Percentiles rank a stretch among this genome's conserved stretches.
These are phyloP conservation scores for Thymus mandschuricus DNA, from an alignment of 257 asterid species.

Conservation along the genomic window DNA sequence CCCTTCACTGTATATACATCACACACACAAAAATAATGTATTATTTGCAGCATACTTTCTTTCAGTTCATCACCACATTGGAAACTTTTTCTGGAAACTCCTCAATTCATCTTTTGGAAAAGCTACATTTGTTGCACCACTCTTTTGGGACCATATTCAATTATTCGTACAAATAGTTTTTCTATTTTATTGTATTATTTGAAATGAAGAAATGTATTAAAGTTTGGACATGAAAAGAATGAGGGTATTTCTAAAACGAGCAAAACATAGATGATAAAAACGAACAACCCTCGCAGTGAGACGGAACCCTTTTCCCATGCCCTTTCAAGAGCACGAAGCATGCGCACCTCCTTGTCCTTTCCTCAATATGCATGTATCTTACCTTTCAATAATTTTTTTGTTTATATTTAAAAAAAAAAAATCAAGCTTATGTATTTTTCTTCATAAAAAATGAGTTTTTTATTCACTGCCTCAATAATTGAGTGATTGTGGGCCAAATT, in stretches of 20 bases:
- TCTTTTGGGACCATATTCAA: conserved; percentile 44
- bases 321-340: conserved; percentile 33
- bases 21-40: too few species aligned
- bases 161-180: conserved; percentile 5
- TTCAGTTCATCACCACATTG: neutral
- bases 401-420: too few species aligned
- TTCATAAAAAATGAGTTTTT: too few species aligned
- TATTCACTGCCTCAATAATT: neutral
- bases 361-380: neutral
- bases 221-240: conserved; percentile 16
- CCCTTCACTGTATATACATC: too few species aligned
- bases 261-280: conserved; percentile 31
- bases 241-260: conserved; percentile 28
- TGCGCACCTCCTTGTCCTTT: conserved; percentile 30
- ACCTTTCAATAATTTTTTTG: too few species aligned
- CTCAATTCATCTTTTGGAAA: conserved; percentile 27
- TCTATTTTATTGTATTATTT: neutral
- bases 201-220: neutral
- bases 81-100: neutral
- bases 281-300: conserved; percentile 31
- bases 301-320: conserved; percentile 29
- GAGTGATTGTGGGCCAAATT: neutral
- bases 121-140: conserved; percentile 2
- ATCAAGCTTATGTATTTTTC: too few species aligned
- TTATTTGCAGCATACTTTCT: too few species aligned